Base-by-base conservation (phyloP, 106 monocot species). In the Posidonia australis region DNA sequence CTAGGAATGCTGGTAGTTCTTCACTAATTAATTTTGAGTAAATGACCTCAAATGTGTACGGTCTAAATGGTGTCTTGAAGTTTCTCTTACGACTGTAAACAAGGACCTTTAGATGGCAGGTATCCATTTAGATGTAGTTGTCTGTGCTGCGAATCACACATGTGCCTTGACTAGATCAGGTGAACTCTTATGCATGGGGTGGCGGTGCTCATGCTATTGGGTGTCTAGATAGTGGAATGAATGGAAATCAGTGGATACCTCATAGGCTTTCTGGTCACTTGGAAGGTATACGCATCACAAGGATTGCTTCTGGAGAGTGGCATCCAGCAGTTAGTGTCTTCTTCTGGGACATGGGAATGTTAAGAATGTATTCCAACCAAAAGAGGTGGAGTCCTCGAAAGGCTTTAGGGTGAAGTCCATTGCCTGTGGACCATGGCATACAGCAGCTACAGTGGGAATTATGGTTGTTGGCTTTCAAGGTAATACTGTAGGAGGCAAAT, bases 121-220 rank as follows among this genome's bases (percentile, higher is more conserved):
- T 16, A 60, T 65, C 16, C 75, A 67, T 49, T 45, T 83, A 12
- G 80, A 77, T 27, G 46, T 63, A 52, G 70, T 86, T 10, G 77
- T 77, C 10, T 90, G 90, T 36, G 90, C 82, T 1, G 83, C 80
- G 27, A 75, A 75, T 69, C 83, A 79, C 65, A 80, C 90, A 30
- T 90, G 90, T 75, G 86, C 80, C 51, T 75, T 90, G 27, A 80
- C 90, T 60, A 65, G 72, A 17, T 80, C 86, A 41, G 90, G 90
- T 46, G 80, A 90, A 74, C 69, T 90, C 21, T n/a, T 90, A 86
- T 61, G 75, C 70, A 26, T 90, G 90, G 90, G 90, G 90, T 64
- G 90, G 81, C 68, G 75, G 78, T 56, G 28, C 22, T 23, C 63
- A 26, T 14, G 24, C 12, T 27, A n/a, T 16, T 18, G 64, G 23